phyloP scores from a whole-genome alignment of 78 protist species.

The Andalucia godoyi region DNA sequence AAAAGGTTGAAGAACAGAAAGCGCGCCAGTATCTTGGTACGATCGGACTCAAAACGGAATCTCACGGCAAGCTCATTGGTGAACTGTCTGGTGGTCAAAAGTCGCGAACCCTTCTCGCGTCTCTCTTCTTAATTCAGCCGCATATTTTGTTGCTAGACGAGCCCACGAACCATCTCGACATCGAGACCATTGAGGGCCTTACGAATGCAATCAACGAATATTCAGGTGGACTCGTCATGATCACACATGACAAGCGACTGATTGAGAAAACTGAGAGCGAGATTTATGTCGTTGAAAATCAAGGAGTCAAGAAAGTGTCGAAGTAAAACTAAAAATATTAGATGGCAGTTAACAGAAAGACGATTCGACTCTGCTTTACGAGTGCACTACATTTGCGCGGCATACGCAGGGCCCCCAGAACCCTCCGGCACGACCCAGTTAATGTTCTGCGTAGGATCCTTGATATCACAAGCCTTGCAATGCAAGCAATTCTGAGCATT shows the following conservation, averaged over 20 bases:
- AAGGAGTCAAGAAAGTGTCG: too few species aligned
- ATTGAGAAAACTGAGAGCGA: too few species aligned
- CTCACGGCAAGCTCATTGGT: too few species aligned
- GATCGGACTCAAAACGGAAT: too few species aligned
- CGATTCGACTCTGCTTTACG: too few species aligned
- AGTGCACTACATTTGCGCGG: conserved; percentile 3
- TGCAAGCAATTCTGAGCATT: conserved; percentile 95
- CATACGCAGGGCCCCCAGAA: conserved; percentile 82
- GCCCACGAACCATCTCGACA: conserved; percentile 78
- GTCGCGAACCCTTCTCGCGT: too few species aligned
- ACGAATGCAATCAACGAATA: conserved; percentile 59
- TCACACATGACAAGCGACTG: conserved; percentile 66
- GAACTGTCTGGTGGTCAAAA: too few species aligned
- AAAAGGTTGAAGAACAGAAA: too few species aligned
- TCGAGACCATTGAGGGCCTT: conserved; percentile 44
- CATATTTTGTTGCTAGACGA: conserved; percentile 71
- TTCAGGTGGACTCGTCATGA: conserved; percentile 74
- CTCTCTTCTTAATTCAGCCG: conserved; percentile 33
- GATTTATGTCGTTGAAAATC: too few species aligned
- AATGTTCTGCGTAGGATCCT: conserved; percentile 86
- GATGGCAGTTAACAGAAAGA: too few species aligned
- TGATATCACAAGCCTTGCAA: conserved; percentile 96
- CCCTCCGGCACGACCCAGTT: conserved; percentile 86
- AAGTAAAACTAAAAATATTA: too few species aligned
- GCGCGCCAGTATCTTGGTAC: too few species aligned